Conservation (phyloP, 768 basidiomycete species). For the Rubroboletus satanas region DNA sequence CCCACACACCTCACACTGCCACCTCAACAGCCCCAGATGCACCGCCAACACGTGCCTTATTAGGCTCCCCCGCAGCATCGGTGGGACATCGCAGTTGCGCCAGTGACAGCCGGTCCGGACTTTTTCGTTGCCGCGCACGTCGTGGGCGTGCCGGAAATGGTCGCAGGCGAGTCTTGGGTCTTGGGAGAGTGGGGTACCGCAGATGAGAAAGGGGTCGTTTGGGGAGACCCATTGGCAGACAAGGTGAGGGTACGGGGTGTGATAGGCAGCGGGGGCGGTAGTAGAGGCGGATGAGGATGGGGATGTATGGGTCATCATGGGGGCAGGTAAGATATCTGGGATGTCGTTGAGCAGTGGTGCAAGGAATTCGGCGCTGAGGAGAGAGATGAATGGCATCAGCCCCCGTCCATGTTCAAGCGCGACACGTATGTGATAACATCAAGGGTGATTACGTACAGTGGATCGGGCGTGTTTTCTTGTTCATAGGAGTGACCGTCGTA, state of each 20-base stretch:
- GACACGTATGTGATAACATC: neutral
- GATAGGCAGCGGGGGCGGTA: neutral
- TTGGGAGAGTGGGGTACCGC: neutral
- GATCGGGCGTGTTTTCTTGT: neutral
- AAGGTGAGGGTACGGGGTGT: neutral
- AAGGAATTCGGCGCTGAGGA: constrained; percentile 12
- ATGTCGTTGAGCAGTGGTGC: constrained; percentile 9
- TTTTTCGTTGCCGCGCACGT: constrained; percentile 18
- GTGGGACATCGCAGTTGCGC: constrained; percentile 8
- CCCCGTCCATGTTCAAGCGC: neutral
- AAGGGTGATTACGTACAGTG: constrained; percentile 7
- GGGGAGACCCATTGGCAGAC: constrained; percentile 12
- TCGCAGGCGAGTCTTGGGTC: constrained; percentile 2
- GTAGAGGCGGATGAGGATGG: neutral
- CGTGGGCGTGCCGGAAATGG: constrained; percentile 13
- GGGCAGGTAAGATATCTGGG: neutral
- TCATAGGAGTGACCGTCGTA: neutral
- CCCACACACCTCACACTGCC: constrained; percentile 14
- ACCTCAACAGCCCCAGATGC: constrained; percentile 15
- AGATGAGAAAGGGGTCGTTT: neutral
- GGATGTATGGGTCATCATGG: neutral
- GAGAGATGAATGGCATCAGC: neutral
- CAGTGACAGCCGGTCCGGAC: constrained; percentile 8
- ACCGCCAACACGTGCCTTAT: constrained; percentile 17
- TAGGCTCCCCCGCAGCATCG: constrained; percentile 21